Evolutionary conservation across 2,329 filamentous ascomycete species (phyloP).

Genomic region (Juglanconis oblonga): DNA sequence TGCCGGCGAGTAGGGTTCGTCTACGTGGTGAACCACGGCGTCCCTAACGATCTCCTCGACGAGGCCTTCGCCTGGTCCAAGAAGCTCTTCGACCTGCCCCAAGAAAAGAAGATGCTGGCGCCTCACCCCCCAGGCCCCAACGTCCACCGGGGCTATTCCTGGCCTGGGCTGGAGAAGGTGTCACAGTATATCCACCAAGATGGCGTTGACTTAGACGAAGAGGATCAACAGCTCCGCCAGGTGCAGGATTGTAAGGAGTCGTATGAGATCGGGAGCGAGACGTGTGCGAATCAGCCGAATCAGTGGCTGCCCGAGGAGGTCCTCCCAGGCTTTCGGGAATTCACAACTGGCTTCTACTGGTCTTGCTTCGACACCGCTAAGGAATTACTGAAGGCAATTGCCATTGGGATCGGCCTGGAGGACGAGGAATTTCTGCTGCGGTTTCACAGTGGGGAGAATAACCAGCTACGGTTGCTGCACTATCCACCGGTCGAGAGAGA

Average conservation of each 20-base stretch:
- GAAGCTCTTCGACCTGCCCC: constrained; percentile 28
- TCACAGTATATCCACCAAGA: constrained; percentile 22
- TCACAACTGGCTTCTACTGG: constrained; percentile 30
- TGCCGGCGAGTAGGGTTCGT: constrained; percentile 32
- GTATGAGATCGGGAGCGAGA: constrained; percentile 16
- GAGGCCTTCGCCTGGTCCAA: constrained; percentile 31
- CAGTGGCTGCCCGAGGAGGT: constrained; percentile 36
- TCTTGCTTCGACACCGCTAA: constrained; percentile 27
- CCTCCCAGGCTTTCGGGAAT: constrained; percentile 35
- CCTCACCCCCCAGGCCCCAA: constrained; percentile 29
- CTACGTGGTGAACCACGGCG: constrained; percentile 32
- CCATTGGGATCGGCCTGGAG: constrained; percentile 31
- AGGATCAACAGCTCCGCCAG: constrained; percentile 15
- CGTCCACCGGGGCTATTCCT: constrained; percentile 22
- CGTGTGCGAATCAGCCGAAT: constrained; percentile 25
- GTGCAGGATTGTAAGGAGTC: constrained; percentile 30
- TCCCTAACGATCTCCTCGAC: constrained; percentile 32
- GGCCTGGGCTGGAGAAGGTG: constrained; percentile 23
- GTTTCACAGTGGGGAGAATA: constrained; percentile 53
- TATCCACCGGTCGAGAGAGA: constrained; percentile 36
- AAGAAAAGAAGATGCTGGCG: constrained; percentile 33
- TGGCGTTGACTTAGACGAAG: constrained; percentile 10
- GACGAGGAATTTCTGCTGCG: constrained; percentile 22
- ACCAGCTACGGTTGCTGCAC: constrained; percentile 59
- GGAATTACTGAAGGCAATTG: constrained; percentile 29